phyloP scores from a whole-genome alignment of 2,329 filamentous ascomycete species.

The Penicillium brasilianum region DNA sequence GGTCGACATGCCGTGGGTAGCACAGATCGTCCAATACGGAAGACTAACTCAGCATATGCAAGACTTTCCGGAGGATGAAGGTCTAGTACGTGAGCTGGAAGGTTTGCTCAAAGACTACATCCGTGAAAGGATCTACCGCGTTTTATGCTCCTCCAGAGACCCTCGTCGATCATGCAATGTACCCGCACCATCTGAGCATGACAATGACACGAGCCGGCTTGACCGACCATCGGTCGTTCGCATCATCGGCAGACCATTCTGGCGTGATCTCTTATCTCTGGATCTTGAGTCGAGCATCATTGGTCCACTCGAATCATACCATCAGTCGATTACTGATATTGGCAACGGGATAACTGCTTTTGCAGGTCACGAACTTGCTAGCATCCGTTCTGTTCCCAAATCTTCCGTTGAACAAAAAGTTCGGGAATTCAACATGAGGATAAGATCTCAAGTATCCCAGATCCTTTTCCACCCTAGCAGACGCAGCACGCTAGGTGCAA shows the following conservation, averaged over 20 bases:
- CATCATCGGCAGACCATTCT: constrained; percentile 20
- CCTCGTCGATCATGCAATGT: constrained; percentile 10
- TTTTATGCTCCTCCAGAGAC: constrained; percentile 8
- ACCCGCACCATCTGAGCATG: neutral
- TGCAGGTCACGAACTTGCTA: constrained; percentile 14
- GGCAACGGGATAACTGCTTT: constrained; percentile 21
- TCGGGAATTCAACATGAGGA: constrained; percentile 9
- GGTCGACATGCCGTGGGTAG: constrained; percentile 47
- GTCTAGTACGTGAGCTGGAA: constrained; percentile 28
- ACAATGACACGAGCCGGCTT: neutral
- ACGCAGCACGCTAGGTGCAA: neutral
- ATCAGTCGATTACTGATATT: constrained; percentile 19
- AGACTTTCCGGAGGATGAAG: constrained; percentile 18
- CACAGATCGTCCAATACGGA: constrained; percentile 34
- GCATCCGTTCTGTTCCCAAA: neutral
- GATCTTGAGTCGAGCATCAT: neutral
- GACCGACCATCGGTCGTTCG: constrained; percentile 10
- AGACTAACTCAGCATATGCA: constrained; percentile 34
- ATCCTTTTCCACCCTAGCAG: neutral
- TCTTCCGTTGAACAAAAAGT: neutral
- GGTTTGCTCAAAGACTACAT: constrained; percentile 38
- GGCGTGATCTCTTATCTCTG: constrained; percentile 8
- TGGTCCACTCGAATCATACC: neutral
- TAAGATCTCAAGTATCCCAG: neutral
- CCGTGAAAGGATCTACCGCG: constrained; percentile 36